These are phyloP conservation scores for Castanea crenata DNA, from an alignment of 306 rosid species.

Conservation along the genomic window DNA sequence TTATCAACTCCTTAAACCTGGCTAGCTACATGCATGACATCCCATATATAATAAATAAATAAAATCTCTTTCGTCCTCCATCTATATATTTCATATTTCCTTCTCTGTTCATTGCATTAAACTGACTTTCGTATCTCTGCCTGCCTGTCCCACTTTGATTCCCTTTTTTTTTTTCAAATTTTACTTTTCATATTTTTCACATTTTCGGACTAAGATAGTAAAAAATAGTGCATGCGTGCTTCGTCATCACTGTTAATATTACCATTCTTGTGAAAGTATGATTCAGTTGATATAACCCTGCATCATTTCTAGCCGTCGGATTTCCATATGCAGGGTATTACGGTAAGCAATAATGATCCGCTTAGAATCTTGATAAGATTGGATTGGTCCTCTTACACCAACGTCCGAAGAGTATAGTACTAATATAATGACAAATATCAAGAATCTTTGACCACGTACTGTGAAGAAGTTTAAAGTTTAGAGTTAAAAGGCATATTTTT, in stretches of 20 bases:
- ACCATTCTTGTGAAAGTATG: not conserved
- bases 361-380: not conserved
- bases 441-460: not conserved
- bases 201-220: not conserved
- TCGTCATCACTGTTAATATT: slow-evolving; percentile 9
- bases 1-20: slow-evolving; percentile 21
- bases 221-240: slow-evolving; percentile 14
- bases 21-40: slow-evolving; percentile 15
- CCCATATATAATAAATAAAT: too few species aligned
- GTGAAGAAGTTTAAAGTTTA: not conserved
- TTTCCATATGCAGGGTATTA: not conserved
- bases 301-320: not conserved
- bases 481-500: slow-evolving; percentile 11
- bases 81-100: too few species aligned
- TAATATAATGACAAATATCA: not conserved
- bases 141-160: not conserved
- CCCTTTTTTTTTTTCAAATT: not conserved
- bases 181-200: not conserved
- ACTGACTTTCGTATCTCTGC: too few species aligned
- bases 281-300: not conserved
- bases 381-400: not conserved
- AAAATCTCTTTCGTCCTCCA: too few species aligned
- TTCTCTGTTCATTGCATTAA: too few species aligned
- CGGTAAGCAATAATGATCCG: not conserved
- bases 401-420: not conserved